Base-by-base conservation (phyloP, 106 monocot species). In the Xerophyta viscosa region DNA sequence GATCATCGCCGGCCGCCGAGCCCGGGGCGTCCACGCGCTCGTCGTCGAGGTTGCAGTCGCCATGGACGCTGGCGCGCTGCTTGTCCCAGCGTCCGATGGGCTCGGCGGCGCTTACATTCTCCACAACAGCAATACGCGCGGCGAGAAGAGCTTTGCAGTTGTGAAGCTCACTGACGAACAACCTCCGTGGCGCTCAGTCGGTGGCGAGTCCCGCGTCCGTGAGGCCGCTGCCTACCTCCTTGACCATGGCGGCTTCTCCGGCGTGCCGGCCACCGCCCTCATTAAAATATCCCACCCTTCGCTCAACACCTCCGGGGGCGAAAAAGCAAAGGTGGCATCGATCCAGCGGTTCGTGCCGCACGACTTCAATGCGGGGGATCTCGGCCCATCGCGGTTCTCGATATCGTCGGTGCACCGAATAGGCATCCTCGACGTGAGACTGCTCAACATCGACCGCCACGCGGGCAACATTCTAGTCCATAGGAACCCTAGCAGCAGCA, bases 191-290 rank as follows among this genome's bases (percentile, higher is more conserved):
- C 67, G 57, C 12, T 72, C 58, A n/a, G n/a, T n/a, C 1, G 65
- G 65, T 11, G 48, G 66, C n/a, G 81, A 68, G 53, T 71, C 74
- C 2, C 74, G 68, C 8, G 48, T 69, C 9, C 71, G 89, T 3
- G 96, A 98, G 65, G 85, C 76, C 8, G 96, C 96, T 0, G 89
- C 96, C 0, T 89, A 86, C 71, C 71, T 98, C 12, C 90, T 98
- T 49, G 96, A 98, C 44, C 89, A 89, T 27, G 69, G 49, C 20
- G 58, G 72, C 9, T 89, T 96, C 81, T 62, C 89, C 23, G 70
- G 84, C 41, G 85, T 96, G n/a, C 84, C 88, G 5, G 88, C 94
- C 3, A 96, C 88, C 0, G 81, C 81, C 8, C 66, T 84, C 2
- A 65, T 96, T 56, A 69, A 54, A 58, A 70, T 89, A 11, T 69